These are phyloP conservation scores for Heritiera littoralis DNA, from an alignment of 345 rosid species.

Conservation along the genomic window DNA sequence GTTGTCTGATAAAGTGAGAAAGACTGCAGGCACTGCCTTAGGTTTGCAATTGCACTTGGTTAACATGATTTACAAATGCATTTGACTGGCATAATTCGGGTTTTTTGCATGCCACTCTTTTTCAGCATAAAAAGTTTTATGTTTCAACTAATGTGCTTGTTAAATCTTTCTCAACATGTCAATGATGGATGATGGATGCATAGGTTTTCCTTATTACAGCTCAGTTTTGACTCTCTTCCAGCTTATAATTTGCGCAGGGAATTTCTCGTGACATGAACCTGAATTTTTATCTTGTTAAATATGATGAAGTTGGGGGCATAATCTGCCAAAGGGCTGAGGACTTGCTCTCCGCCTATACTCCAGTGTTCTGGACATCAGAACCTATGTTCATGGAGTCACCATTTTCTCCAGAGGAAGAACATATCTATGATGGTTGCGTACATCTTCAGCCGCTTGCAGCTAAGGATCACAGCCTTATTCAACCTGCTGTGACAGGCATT, in stretches of 20 bases:
- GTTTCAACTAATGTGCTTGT: neutral
- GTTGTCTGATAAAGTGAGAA: neutral
- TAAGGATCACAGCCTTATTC: constrained; percentile 6
- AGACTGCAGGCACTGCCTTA: neutral
- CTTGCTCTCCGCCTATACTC: constrained; percentile 42
- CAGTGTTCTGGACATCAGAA: constrained; percentile 76
- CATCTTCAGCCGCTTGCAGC: constrained; percentile 42
- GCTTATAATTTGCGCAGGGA: constrained; percentile 56
- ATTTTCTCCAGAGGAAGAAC: constrained; percentile 56
- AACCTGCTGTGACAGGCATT: neutral
- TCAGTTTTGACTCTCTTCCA: constrained; percentile 25
- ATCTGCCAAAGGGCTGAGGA: constrained; percentile 72
- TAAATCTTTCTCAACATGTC: neutral
- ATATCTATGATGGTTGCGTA: constrained; percentile 49
- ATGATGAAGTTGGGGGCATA: constrained; percentile 74
- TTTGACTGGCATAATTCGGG: neutral
- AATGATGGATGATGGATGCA: constrained; percentile 18
- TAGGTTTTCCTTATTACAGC: constrained; percentile 11
- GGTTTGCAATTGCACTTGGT: constrained; percentile 2
- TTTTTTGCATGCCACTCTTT: neutral
- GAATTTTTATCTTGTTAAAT: constrained; percentile 73
- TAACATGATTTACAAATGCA: neutral
- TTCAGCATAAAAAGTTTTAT: neutral
- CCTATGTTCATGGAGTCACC: constrained; percentile 47
- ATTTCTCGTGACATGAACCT: constrained; percentile 57